A percentile compares a stretch with the other conserved stretches of the same genome.
Evolutionary conservation across 106 monocot species (phyloP).

Genomic region (Allium cepa): DNA sequence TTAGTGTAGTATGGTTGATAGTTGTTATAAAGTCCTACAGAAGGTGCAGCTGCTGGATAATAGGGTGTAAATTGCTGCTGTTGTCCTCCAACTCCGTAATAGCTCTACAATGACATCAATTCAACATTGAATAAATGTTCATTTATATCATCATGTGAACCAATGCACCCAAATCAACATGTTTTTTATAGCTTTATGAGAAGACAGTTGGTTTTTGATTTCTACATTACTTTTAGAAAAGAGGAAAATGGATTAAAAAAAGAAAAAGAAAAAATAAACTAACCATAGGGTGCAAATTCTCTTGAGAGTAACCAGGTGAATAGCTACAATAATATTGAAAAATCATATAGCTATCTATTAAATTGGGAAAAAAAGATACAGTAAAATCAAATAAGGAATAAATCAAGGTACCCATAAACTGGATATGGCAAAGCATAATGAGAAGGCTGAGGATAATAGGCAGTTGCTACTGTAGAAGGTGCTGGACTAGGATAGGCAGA

Average conservation of each 20-base stretch:
- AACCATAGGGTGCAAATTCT: conserved; percentile 53
- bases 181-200: too few species aligned
- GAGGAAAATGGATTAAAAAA: neutral
- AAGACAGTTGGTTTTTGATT: neutral
- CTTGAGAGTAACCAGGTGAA: conserved; percentile 50
- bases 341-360: neutral
- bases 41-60: conserved; percentile 11
- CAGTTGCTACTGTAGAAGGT: conserved; percentile 2
- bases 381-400: too few species aligned
- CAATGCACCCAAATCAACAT: too few species aligned
- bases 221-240: neutral
- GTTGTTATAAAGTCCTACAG: conserved; percentile 18
- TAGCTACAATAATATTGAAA: conserved; percentile 24
- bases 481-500: conserved; percentile 28
- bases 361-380: neutral
- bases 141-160: neutral
- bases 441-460: conserved; percentile 36
- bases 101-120: conserved; percentile 20
- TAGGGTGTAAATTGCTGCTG: conserved; percentile 42
- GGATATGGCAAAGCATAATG: conserved; percentile 42
- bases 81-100: conserved; percentile 26
- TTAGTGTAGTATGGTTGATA: conserved; percentile 39
- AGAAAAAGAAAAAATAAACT: neutral
- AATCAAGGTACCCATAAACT: conserved; percentile 29
- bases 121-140: neutral